These are phyloP conservation scores for Lagerstroemia speciosa DNA, from an alignment of 345 rosid species.

Conservation along the genomic window DNA sequence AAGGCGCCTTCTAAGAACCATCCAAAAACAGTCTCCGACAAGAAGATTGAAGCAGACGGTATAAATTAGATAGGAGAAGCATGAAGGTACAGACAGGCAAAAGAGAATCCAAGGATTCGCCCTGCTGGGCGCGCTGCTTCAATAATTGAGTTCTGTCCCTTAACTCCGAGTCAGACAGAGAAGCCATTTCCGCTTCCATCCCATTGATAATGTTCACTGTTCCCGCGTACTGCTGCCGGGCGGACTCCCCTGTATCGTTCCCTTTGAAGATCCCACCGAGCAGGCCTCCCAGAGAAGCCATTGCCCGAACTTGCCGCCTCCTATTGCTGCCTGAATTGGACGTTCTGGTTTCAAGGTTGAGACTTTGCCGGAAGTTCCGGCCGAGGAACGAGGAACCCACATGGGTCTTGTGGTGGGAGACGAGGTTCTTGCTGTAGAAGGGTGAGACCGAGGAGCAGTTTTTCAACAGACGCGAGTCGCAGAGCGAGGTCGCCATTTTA, in stretches of 20 bases:
- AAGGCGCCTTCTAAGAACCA: not conserved
- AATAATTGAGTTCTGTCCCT: conserved; percentile 57
- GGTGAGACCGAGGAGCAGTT: conserved; percentile 5
- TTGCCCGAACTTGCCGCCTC: conserved; percentile 23
- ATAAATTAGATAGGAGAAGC: conserved; percentile 1
- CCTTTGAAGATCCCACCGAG: conserved; percentile 82
- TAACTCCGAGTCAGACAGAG: conserved; percentile 57
- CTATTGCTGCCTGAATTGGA: conserved; percentile 13
- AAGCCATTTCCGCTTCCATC: conserved; percentile 50
- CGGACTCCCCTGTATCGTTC: conserved; percentile 76
- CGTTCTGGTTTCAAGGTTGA: conserved; percentile 12
- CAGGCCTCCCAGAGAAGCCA: conserved; percentile 74
- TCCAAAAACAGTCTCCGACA: not conserved
- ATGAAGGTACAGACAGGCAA: conserved; percentile 47
- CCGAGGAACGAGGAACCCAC: conserved; percentile 34
- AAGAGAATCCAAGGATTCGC: conserved; percentile 82
- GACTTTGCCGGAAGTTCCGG: conserved; percentile 15
- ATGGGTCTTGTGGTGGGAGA: conserved; percentile 15
- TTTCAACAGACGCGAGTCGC: conserved; percentile 5
- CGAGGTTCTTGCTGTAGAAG: conserved; percentile 4
- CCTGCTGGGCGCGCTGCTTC: conserved; percentile 59
- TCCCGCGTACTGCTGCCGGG: conserved; percentile 63
- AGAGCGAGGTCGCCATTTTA: conserved; percentile 3
- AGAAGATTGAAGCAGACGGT: not conserved
- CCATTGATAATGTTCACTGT: conserved; percentile 44